phyloP scores from a whole-genome alignment of 192 early-diverging fungal genomes.

The Nowakowskiella sp. region DNA sequence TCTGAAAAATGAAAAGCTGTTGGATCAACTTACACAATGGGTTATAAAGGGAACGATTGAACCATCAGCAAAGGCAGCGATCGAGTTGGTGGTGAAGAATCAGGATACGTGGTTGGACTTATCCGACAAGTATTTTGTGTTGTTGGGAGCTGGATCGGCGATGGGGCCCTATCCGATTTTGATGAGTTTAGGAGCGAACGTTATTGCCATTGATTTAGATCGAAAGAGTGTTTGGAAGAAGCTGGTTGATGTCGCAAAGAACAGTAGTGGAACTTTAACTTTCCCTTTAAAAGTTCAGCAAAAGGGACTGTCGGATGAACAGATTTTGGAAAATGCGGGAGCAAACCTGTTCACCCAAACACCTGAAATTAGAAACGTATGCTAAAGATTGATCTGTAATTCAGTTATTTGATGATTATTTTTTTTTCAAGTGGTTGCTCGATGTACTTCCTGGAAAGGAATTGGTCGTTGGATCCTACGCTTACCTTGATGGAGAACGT shows the following conservation, averaged over 20 bases:
- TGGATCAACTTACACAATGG: background rate
- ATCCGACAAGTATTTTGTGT: background rate
- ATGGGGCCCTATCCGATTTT: slow-evolving; percentile 3
- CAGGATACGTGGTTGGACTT: slow-evolving; percentile 1
- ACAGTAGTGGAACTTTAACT: background rate
- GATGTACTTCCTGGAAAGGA: background rate
- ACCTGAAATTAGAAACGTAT: slow-evolving; percentile 10
- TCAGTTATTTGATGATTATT: background rate
- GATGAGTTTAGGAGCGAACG: slow-evolving; percentile 7
- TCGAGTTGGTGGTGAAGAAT: slow-evolving; percentile 2
- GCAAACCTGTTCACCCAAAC: slow-evolving; percentile 9
- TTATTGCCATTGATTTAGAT: slow-evolving; percentile 10
- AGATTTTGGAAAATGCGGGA: background rate
- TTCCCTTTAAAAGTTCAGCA: slow-evolving; percentile 3
- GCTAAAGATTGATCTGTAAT: background rate
- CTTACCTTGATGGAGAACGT: slow-evolving; percentile 11
- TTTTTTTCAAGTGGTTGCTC: slow-evolving; percentile 6
- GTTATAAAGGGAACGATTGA: slow-evolving; percentile 13
- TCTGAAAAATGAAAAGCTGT: slow-evolving; percentile 3
- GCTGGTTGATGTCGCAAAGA: slow-evolving; percentile 2
- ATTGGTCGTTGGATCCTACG: slow-evolving; percentile 8
- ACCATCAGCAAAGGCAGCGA: background rate
- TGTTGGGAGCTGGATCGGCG: slow-evolving; percentile 9
- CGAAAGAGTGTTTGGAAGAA: slow-evolving; percentile 1
- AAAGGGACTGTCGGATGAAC: background rate